phyloP scores from a whole-genome alignment of 2,329 filamentous ascomycete genomes.

The Calonectria montana region DNA sequence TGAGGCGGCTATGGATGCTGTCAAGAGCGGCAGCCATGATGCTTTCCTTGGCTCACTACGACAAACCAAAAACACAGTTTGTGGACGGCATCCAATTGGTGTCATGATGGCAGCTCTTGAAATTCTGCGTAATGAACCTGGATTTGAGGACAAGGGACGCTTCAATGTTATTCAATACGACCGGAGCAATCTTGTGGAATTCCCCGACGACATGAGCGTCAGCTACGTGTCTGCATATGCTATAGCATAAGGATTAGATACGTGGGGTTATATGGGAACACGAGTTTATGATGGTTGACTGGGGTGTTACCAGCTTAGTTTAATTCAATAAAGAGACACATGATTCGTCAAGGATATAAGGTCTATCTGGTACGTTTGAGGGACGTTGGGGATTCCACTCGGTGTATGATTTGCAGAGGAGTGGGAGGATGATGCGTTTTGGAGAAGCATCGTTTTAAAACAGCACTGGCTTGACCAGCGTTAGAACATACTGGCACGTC shows the following conservation, averaged over 20 bases:
- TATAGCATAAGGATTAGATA: constrained; percentile 62
- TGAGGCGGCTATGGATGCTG: constrained; percentile 83
- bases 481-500: background rate
- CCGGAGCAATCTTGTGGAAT: constrained; percentile 80
- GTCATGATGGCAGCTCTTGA: constrained; percentile 92
- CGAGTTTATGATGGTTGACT: background rate
- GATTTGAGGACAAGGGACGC: constrained; percentile 54
- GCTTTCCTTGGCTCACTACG: constrained; percentile 76
- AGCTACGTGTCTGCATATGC: constrained; percentile 97
- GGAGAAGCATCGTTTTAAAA: background rate
- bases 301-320: background rate
- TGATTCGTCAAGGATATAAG: background rate
- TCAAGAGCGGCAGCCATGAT: constrained; percentile 79
- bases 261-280: background rate
- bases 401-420: background rate
- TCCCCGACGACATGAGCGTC: constrained; percentile 82
- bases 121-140: constrained; percentile 58
- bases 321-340: background rate
- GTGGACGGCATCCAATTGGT: constrained; percentile 93
- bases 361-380: background rate
- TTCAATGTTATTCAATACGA: constrained; percentile 91
- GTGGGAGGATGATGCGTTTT: background rate
- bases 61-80: constrained; percentile 89
- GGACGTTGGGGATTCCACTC: background rate
- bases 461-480: background rate